Evolutionary conservation across 169 alveolate genomes (phyloP), one percentile per base, ranked within the genome.

Genomic region (Cryptosporidium meleagridis): DNA sequence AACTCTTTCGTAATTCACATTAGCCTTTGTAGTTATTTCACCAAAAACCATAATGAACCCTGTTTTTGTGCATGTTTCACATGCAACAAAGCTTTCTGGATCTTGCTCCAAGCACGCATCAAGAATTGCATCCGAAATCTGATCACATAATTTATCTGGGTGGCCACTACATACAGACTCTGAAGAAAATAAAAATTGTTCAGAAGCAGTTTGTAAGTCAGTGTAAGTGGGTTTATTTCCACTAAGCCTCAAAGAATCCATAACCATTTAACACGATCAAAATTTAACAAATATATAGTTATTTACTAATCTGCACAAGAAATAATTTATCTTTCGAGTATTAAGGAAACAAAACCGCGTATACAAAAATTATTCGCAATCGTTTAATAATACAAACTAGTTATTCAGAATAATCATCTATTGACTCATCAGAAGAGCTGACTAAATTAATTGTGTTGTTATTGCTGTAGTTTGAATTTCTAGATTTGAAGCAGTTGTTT

Each of bases 91-190:
- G 69, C 96, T 96, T 55, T 96, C 91, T 10, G 98, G 98, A 85
- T 98, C 99, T 87, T 95, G 95, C 44, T 93, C 96, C 23, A 99
- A 94, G 93, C 99, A 98, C n/a, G 99, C 99, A 91, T 99, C 99
- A 37, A 98, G 97, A 65, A 99, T 96, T 18, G 99, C 99, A 92
- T 99, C 99, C 2, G 99, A 97, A n/a, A 99, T 97, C 92, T 97
- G 98, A 91, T 99, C 99, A 93, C 99, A 98, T 44, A 99, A 93
- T 95, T 99, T 99, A 94, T 99, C 99, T 0, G 99, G 99, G 84
- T 99, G 99, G 29, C 99, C 99, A 72, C 98, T 99, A 70, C 98
- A 97, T 53, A 98, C 99, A 39, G 99, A 97, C 89, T 99, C 99
- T 16, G 99, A 98, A 41, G 99, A 97, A 95, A 98, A 99, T 70